phyloP scores from a whole-genome alignment of 345 rosid genomes.

The Viola odorata region DNA sequence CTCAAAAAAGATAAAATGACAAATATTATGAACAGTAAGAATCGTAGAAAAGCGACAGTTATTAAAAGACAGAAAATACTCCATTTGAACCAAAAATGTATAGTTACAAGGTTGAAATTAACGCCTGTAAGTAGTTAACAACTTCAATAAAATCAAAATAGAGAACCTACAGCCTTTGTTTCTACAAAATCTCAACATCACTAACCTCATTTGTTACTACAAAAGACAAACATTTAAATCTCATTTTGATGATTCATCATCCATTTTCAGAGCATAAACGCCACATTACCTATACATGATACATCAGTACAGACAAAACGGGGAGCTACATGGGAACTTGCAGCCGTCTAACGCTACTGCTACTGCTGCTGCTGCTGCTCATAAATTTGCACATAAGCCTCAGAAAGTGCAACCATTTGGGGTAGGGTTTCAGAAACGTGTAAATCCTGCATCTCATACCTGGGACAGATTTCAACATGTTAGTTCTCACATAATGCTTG shows the following conservation, averaged over 20 bases:
- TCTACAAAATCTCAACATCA: neutral
- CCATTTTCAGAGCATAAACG: neutral
- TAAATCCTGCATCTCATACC: constrained; percentile 99
- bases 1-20: too few relatives aligned
- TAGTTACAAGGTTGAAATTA: too few relatives aligned
- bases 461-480: constrained; percentile 22
- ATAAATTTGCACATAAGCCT: constrained; percentile 94
- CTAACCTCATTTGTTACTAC: neutral
- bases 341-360: constrained; percentile 20
- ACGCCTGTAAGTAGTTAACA: too few relatives aligned
- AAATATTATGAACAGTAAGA: too few relatives aligned
- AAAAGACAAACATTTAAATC: neutral
- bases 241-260: neutral
- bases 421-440: constrained; percentile 96
- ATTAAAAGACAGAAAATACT: too few relatives aligned
- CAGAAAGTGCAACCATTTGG: constrained; percentile 95
- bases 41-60: too few relatives aligned
- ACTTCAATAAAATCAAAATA: neutral
- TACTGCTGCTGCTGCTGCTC: constrained; percentile 83
- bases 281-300: neutral
- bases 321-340: neutral
- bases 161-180: neutral
- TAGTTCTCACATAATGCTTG: neutral
- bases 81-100: too few relatives aligned
- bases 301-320: neutral